These are phyloP conservation scores for Mortierella polycephala DNA, from an alignment of 371 early-diverging fungal species.

Conservation along the genomic window DNA sequence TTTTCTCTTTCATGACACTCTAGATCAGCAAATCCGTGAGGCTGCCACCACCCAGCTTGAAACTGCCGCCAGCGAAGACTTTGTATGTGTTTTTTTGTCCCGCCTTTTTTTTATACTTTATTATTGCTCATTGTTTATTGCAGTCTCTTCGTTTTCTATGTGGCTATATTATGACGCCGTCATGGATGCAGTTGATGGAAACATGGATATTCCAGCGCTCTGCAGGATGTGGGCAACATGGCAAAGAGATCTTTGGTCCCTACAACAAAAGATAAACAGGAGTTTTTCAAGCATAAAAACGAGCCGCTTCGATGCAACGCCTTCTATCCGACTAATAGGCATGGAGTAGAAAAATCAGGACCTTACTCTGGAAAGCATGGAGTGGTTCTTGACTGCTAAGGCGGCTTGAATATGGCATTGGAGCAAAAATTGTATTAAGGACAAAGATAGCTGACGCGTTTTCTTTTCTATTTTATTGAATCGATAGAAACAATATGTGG, in stretches of 20 bases:
- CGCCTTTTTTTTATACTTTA: constrained; percentile 8
- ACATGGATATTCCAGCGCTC: neutral
- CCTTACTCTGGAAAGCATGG: no score
- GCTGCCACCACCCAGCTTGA: constrained; percentile 83
- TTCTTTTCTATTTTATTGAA: constrained; percentile 4
- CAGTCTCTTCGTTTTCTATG: neutral
- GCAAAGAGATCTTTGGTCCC: neutral
- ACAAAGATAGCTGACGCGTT: no score
- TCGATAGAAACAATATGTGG: constrained; percentile 79
- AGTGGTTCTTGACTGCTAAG: no score
- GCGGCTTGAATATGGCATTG: no score
- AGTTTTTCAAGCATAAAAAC: neutral
- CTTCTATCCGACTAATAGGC: no score
- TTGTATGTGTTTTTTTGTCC: constrained; percentile 66
- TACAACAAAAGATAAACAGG: neutral
- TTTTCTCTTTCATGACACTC: neutral
- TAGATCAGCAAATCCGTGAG: constrained; percentile 74
- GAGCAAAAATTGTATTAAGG: no score
- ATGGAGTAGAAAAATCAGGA: no score
- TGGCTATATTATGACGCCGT: neutral
- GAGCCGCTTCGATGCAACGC: neutral
- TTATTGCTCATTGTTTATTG: constrained; percentile 1
- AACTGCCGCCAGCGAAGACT: constrained; percentile 78
- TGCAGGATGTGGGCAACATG: neutral
- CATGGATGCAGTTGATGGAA: neutral